A percentile compares a stretch with the other conserved stretches of the same genome.
These are phyloP conservation scores for Ganoderma lingzhi DNA, from an alignment of 1,284 basidiomycete species.

Conservation along the genomic window DNA sequence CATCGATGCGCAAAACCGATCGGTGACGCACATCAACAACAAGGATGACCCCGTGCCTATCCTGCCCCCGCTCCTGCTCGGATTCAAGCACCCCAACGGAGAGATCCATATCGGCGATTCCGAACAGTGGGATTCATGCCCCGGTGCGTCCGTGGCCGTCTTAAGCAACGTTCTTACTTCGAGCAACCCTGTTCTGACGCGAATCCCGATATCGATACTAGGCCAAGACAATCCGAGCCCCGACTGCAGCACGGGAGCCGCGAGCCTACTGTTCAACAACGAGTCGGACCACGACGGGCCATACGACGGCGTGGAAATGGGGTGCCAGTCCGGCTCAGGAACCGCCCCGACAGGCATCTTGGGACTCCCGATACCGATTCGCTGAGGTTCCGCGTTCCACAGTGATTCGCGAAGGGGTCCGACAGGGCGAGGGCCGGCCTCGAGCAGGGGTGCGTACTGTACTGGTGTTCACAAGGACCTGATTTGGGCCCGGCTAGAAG, in stretches of 20 bases:
- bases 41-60: slow-evolving; percentile 35
- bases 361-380: slow-evolving; percentile 8
- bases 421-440: neutral
- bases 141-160: slow-evolving; percentile 44
- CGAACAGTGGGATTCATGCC: slow-evolving; percentile 54
- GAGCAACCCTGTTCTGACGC: neutral
- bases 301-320: slow-evolving; percentile 64
- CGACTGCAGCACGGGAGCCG: slow-evolving; percentile 63
- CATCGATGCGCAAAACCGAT: slow-evolving; percentile 51
- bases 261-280: slow-evolving; percentile 56
- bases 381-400: neutral
- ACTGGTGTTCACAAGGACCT: neutral
- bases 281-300: slow-evolving; percentile 61
- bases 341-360: slow-evolving; percentile 9
- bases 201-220: slow-evolving; percentile 14
- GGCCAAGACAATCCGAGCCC: slow-evolving; percentile 64
- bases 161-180: neutral
- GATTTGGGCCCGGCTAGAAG: neutral
- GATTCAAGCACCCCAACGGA: slow-evolving; percentile 61
- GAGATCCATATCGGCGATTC: slow-evolving; percentile 64
- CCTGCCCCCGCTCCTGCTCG: slow-evolving; percentile 56
- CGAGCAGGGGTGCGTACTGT: neutral
- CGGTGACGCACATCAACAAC: slow-evolving; percentile 40
- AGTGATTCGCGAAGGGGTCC: neutral
- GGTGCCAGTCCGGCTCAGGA: slow-evolving; percentile 42